phyloP scores from a whole-genome alignment of 768 basidiomycete genomes.

The Termitomyces sp. region DNA sequence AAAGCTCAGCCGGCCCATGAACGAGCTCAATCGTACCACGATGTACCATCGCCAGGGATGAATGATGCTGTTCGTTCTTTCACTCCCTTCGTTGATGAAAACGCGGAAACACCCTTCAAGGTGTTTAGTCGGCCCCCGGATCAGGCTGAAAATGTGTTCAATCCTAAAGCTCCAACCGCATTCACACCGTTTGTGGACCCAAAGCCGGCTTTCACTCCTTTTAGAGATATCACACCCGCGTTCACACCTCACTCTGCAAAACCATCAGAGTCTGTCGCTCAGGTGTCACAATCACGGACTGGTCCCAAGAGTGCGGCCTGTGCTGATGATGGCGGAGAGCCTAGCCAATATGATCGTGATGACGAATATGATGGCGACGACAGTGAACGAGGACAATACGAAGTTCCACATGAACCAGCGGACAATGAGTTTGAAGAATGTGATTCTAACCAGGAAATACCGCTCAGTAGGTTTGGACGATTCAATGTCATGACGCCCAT shows the following conservation, averaged over 20 bases:
- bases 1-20: constrained; percentile 32
- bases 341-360: constrained; percentile 23
- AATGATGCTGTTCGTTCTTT: constrained; percentile 24
- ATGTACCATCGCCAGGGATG: constrained; percentile 16
- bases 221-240: constrained; percentile 28
- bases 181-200: constrained; percentile 34
- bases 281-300: constrained; percentile 1
- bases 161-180: constrained; percentile 36
- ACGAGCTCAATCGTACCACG: constrained; percentile 38
- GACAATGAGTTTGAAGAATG: constrained; percentile 32
- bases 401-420: constrained; percentile 19
- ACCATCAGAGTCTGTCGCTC: neutral
- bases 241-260: constrained; percentile 31
- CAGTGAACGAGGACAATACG: constrained; percentile 26
- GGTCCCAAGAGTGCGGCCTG: constrained; percentile 20
- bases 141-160: constrained; percentile 37
- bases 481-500: constrained; percentile 98
- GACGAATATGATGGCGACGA: constrained; percentile 22
- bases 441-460: constrained; percentile 39
- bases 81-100: constrained; percentile 36
- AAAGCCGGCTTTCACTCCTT: constrained; percentile 35
- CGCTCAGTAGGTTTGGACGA: constrained; percentile 69
- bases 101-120: constrained; percentile 45
- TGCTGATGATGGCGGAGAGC: constrained; percentile 26
- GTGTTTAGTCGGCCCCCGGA: constrained; percentile 75